Percentiles rank a stretch among this genome's conserved stretches.
phyloP scores from a whole-genome alignment of 495 filamentous ascomycete genomes.

The Hyaloscypha bicolor region DNA sequence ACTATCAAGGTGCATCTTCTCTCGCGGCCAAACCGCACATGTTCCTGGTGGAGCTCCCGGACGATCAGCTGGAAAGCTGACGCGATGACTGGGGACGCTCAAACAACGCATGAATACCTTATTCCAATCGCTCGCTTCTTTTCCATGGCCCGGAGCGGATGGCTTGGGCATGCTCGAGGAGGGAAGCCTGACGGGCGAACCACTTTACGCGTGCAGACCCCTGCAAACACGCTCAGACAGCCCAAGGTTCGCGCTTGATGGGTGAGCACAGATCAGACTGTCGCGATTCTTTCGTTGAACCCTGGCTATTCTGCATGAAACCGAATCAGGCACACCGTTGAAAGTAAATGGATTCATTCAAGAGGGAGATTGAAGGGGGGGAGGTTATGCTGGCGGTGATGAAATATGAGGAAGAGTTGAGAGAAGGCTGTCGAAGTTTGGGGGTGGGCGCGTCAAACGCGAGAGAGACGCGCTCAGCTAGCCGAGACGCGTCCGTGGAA shows the following conservation, averaged over 20 bases:
- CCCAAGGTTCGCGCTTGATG: background rate
- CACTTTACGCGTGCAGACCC: background rate
- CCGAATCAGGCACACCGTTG: slow-evolving; percentile 7
- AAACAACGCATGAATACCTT: background rate
- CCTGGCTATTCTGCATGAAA: slow-evolving; percentile 4
- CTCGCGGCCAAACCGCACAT: background rate
- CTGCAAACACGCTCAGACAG: background rate
- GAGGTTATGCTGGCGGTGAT: background rate
- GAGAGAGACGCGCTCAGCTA: slow-evolving; percentile 18
- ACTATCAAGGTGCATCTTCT: background rate
- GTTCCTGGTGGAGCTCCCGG: background rate
- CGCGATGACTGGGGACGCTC: background rate
- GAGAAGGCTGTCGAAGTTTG: background rate
- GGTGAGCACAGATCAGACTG: too few species aligned
- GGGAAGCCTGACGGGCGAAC: background rate
- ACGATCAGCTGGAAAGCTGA: background rate
- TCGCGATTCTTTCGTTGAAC: background rate
- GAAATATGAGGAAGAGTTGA: background rate
- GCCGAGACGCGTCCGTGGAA: background rate
- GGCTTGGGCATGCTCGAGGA: background rate
- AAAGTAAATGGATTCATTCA: slow-evolving; percentile 2
- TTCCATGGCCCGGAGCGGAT: background rate
- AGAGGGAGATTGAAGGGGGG: slow-evolving; percentile 8
- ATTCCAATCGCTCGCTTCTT: background rate
- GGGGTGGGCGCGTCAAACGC: background rate